phyloP scores from a whole-genome alignment of 352 stramenopile genomes.

The Phytophthora pistaciae region DNA sequence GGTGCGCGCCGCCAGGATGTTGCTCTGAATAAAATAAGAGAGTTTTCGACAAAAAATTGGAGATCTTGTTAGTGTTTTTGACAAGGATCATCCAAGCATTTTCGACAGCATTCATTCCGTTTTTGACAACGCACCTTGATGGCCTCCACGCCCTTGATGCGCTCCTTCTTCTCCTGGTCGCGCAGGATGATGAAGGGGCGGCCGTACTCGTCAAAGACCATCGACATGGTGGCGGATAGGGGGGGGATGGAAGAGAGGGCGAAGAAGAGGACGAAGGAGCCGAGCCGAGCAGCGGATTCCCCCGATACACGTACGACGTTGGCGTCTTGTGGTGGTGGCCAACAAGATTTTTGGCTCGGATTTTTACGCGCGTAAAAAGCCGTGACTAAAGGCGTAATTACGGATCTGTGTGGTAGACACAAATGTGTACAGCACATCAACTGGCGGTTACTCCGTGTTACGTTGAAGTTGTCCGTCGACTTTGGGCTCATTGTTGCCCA shows the following conservation, averaged over 20 bases:
- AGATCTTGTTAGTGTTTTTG: background rate
- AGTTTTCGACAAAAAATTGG: background rate
- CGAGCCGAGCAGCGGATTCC: background rate
- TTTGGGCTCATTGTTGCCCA: background rate
- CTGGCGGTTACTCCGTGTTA: background rate
- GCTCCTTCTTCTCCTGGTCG: constrained; percentile 98
- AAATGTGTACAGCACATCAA: background rate
- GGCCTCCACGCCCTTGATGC: constrained; percentile 98
- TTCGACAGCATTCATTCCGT: background rate
- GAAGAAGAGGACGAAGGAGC: background rate
- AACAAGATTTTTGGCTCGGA: background rate
- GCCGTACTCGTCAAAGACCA: constrained; percentile 99
- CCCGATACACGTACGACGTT: background rate
- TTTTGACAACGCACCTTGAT: constrained; percentile 79
- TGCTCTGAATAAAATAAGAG: constrained; percentile 66
- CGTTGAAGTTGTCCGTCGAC: background rate
- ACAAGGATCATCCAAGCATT: background rate
- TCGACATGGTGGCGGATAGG: constrained; percentile 73
- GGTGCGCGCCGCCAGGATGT: constrained; percentile 98
- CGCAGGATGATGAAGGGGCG: constrained; percentile 99
- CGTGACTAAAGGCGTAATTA: background rate
- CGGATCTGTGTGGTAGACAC: background rate
- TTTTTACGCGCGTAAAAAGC: background rate
- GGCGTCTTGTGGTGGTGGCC: background rate
- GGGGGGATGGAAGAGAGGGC: background rate